Conservation (phyloP, 345 rosid genomes). For the Ricinus communis region DNA sequence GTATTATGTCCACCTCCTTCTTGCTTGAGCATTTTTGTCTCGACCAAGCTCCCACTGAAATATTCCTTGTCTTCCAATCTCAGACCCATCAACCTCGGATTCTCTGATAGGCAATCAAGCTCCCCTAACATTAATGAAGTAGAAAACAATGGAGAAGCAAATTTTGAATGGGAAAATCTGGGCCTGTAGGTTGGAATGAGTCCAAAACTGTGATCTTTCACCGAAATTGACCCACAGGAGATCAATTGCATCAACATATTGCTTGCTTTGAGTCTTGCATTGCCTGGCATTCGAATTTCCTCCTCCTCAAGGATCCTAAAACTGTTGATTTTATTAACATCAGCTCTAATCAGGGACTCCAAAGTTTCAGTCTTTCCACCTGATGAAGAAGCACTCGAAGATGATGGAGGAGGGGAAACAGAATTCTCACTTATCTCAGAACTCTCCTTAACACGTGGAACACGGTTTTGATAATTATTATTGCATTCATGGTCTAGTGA, state of each 20-base stretch:
- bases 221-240: conserved; percentile 94
- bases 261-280: conserved; percentile 67
- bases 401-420: conserved; percentile 64
- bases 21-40: conserved; percentile 60
- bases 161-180: conserved; percentile 67
- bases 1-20: conserved; percentile 45
- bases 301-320: conserved; percentile 85
- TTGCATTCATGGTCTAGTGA: conserved; percentile 45
- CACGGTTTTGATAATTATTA: conserved; percentile 32
- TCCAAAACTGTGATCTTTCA: conserved; percentile 86
- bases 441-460: conserved; percentile 42
- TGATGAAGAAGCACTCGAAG: conserved; percentile 67
- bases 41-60: conserved; percentile 89
- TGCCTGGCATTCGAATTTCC: conserved; percentile 59
- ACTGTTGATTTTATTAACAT: conserved; percentile 80
- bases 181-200: conserved; percentile 78
- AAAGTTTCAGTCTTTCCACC: conserved; percentile 80
- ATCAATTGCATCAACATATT: conserved; percentile 87
- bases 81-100: conserved; percentile 68
- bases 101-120: conserved; percentile 76
- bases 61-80: conserved; percentile 85
- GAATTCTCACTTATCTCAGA: conserved; percentile 52
- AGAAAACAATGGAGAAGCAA: conserved; percentile 65
- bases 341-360: conserved; percentile 90
- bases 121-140: conserved; percentile 73